phyloP scores from a whole-genome alignment of 331 rosid species.

The Spiraea crenata region DNA sequence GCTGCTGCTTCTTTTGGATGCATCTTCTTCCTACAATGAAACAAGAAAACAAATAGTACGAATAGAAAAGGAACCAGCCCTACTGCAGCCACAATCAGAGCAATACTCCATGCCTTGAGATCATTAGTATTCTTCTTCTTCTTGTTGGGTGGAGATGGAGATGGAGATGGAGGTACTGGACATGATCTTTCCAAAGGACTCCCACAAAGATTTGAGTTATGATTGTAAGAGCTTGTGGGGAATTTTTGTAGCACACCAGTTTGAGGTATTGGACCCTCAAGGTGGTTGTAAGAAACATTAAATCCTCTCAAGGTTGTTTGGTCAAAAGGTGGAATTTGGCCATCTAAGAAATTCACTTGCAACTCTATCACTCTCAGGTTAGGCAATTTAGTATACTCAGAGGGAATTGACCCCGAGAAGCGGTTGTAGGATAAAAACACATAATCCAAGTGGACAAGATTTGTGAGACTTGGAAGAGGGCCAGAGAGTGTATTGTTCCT shows the following conservation, averaged over 20 bases:
- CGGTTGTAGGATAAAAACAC: conserved; percentile 43
- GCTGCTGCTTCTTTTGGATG: conserved; percentile 29
- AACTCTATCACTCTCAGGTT: conserved; percentile 38
- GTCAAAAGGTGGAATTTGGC: conserved; percentile 55
- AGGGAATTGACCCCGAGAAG: conserved; percentile 47
- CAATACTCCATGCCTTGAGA: conserved; percentile 33
- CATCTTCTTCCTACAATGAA: conserved; percentile 22
- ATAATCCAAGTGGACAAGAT: conserved; percentile 38
- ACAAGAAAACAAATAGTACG: conserved; percentile 31
- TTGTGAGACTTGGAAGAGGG: conserved; percentile 43
- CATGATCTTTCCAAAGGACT: conserved; percentile 47
- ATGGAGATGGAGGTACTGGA: conserved; percentile 28
- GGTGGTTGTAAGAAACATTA: conserved; percentile 57
- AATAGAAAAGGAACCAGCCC: conserved; percentile 29
- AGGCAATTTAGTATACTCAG: conserved; percentile 37
- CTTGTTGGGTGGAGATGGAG: conserved; percentile 13
- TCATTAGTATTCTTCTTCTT: conserved; percentile 24
- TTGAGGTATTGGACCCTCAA: conserved; percentile 53
- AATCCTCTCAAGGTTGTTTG: conserved; percentile 48
- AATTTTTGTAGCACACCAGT: conserved; percentile 47
- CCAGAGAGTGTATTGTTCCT: conserved; percentile 59
- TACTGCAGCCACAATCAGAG: conserved; percentile 37
- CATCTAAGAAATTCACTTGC: conserved; percentile 46
- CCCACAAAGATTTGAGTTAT: conserved; percentile 62
- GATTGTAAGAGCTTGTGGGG: conserved; percentile 38